Conservation (phyloP, 257 asterid genomes). For the Coffea eugenioides region DNA sequence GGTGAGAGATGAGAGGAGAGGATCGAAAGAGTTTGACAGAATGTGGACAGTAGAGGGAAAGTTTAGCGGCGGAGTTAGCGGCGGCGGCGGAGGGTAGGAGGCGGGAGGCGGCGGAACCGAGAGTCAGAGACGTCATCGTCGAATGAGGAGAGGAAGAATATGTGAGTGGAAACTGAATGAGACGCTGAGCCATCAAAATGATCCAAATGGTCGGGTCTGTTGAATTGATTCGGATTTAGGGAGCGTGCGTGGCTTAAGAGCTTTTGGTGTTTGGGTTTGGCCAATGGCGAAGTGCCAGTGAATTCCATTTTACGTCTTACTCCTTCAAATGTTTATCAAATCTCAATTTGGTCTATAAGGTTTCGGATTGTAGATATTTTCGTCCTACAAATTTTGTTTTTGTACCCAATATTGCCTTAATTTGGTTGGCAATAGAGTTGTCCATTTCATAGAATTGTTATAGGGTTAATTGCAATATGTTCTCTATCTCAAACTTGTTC, state of each 20-base stretch:
- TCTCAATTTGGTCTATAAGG: too few relatives aligned
- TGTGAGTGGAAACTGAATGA: not conserved
- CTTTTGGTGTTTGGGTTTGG: not conserved
- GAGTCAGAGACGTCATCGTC: conserved; percentile 22
- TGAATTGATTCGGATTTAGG: not conserved
- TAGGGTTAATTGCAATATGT: too few relatives aligned
- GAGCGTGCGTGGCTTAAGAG: not conserved
- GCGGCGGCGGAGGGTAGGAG: conserved; percentile 37
- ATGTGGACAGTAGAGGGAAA: conserved; percentile 33
- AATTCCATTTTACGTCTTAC: not conserved
- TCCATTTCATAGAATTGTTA: too few relatives aligned
- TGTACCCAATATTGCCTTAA: too few relatives aligned
- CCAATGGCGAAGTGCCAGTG: not conserved
- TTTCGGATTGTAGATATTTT: too few relatives aligned
- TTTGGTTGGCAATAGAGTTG: too few relatives aligned
- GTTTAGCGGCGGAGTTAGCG: conserved; percentile 25
- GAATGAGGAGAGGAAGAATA: not conserved
- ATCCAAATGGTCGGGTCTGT: not conserved
- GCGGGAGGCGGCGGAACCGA: conserved; percentile 49
- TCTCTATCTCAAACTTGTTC: too few relatives aligned
- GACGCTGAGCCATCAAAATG: not conserved
- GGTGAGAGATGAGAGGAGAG: conserved; percentile 45
- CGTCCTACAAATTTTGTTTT: too few relatives aligned
- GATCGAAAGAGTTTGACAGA: conserved; percentile 55
- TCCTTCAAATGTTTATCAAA: not conserved